Conservation (phyloP, 2,329 filamentous ascomycete genomes). For the Claviceps capensis region DNA sequence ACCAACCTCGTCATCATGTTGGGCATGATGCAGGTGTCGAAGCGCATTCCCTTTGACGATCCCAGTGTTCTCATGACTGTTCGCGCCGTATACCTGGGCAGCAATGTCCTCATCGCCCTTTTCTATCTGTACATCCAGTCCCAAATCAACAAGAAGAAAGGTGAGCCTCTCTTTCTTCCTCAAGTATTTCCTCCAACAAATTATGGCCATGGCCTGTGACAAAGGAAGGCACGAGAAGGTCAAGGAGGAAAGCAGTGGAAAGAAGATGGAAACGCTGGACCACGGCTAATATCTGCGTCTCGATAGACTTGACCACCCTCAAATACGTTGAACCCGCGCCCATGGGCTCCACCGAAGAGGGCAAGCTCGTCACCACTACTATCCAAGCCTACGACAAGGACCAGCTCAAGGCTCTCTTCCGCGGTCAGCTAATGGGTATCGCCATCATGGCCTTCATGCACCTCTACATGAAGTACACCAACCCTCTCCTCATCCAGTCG, state of each 20-base stretch:
- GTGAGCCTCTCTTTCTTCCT: slow-evolving; percentile 35
- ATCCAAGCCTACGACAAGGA: slow-evolving; percentile 85
- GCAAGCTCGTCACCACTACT: slow-evolving; percentile 92
- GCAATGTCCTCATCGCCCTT: slow-evolving; percentile 68
- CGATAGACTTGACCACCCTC: slow-evolving; percentile 79
- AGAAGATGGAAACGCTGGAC: neutral
- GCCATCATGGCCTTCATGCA: slow-evolving; percentile 99
- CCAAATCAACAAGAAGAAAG: slow-evolving; percentile 93
- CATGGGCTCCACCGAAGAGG: slow-evolving; percentile 86
- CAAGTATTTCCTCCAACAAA: neutral
- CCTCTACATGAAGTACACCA: slow-evolving; percentile 98
- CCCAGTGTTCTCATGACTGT: slow-evolving; percentile 44
- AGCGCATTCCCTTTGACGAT: slow-evolving; percentile 90
- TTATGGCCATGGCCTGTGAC: neutral
- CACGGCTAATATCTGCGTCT: neutral
- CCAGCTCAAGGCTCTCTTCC: slow-evolving; percentile 76
- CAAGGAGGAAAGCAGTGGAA: neutral
- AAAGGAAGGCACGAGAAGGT: neutral
- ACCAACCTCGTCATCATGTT: slow-evolving; percentile 91
- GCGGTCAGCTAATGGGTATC: slow-evolving; percentile 86
- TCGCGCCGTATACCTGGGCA: slow-evolving; percentile 40
- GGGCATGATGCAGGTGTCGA: slow-evolving; percentile 96
- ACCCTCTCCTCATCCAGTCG: slow-evolving; percentile 95
- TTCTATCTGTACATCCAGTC: slow-evolving; percentile 77
- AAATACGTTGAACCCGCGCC: slow-evolving; percentile 96